phyloP scores from a whole-genome alignment of 768 basidiomycete genomes.

The Rhizopogon vesiculosus region DNA sequence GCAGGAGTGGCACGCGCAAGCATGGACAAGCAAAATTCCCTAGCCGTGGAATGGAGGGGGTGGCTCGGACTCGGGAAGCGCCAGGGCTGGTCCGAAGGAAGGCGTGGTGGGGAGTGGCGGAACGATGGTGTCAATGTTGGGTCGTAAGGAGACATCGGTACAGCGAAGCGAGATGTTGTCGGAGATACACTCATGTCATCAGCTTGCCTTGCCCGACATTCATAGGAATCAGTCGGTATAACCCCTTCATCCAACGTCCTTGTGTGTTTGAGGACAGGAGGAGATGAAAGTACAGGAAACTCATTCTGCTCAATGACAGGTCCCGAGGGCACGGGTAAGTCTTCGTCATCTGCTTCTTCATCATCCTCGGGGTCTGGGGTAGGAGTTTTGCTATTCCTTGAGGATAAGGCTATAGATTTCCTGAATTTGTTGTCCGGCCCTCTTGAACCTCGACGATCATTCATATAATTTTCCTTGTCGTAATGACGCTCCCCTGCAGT shows the following conservation, averaged over 20 bases:
- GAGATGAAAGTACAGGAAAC: conserved; percentile 15
- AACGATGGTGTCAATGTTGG: conserved; percentile 72
- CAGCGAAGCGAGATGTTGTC: conserved; percentile 16
- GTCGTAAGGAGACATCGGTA: conserved; percentile 73
- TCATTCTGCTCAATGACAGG: conserved; percentile 22
- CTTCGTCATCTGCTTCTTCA: conserved; percentile 10
- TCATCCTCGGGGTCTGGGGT: conserved; percentile 3
- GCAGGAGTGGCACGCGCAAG: conserved; percentile 53
- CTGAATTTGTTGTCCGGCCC: conserved; percentile 16
- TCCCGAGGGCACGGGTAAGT: conserved; percentile 10
- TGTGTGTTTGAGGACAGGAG: conserved; percentile 7
- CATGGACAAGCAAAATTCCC: conserved; percentile 64
- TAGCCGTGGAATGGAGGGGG: conserved; percentile 60
- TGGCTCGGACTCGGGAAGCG: conserved; percentile 77
- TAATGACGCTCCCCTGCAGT: conserved; percentile 46
- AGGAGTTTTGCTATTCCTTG: conserved; percentile 6
- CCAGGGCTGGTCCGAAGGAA: conserved; percentile 80
- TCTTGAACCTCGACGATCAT: conserved; percentile 22
- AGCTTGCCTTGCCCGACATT: background rate
- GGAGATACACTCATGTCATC: conserved; percentile 18
- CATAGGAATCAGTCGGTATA: conserved; percentile 1
- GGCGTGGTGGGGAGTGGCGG: conserved; percentile 69
- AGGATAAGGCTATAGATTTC: background rate
- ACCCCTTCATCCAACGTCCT: background rate
- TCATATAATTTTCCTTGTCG: conserved; percentile 29